Percentiles rank a stretch among this genome's conserved stretches.
These are phyloP conservation scores for Fusarium paranaense DNA, from an alignment of 2,329 filamentous ascomycete genomes.

Conservation along the genomic window DNA sequence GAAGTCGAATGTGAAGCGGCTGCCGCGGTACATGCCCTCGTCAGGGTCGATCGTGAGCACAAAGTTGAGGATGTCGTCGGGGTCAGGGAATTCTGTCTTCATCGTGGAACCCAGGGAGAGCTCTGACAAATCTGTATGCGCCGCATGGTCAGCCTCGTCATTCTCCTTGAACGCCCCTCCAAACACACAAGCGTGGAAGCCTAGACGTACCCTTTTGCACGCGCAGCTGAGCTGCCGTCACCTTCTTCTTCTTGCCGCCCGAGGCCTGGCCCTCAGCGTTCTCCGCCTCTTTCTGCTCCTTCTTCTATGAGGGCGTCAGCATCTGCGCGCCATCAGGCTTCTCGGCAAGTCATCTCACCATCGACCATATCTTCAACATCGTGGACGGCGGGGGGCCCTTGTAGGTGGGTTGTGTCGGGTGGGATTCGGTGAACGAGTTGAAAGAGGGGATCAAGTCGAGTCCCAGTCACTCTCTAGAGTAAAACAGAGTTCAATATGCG, in stretches of 20 bases:
- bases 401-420: conserved; percentile 37
- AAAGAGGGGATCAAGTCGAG: background rate
- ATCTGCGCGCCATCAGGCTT: background rate
- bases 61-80: conserved; percentile 89
- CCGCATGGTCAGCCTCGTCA: conserved; percentile 14
- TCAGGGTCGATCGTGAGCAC: conserved; percentile 84
- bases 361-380: conserved; percentile 99
- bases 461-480: background rate
- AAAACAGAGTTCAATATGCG: background rate
- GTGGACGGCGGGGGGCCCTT: conserved; percentile 52
- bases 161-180: background rate
- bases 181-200: background rate
- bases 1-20: conserved; percentile 90
- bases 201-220: conserved; percentile 85
- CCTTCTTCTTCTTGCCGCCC: conserved; percentile 95
- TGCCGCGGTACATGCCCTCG: conserved; percentile 89
- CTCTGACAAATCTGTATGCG: conserved; percentile 77
- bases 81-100: conserved; percentile 83
- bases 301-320: conserved; percentile 72
- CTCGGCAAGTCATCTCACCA: conserved; percentile 68
- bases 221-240: conserved; percentile 93
- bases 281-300: conserved; percentile 95
- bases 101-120: conserved; percentile 83
- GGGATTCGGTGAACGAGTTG: conserved; percentile 8
- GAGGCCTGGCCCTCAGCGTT: conserved; percentile 78